Percentiles rank a stretch among this genome's conserved stretches.
Conservation (phyloP, 1,284 basidiomycete species). For the Heterobasidion parviporum region DNA sequence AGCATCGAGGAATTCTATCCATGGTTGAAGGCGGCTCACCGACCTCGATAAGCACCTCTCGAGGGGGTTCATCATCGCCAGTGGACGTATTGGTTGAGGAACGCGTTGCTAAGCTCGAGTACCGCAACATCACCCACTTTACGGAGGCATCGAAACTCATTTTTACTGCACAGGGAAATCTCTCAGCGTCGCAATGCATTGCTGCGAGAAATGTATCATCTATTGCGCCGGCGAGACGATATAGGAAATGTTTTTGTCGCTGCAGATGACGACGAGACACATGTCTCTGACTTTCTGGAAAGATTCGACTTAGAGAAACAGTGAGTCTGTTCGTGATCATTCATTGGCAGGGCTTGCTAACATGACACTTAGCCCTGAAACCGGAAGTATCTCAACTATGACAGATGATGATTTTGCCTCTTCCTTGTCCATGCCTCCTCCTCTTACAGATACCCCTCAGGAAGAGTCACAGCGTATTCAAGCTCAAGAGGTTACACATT, state of each 20-base stretch:
- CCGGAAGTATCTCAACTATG: conserved; percentile 9
- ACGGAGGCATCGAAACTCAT: background rate
- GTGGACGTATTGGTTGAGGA: conserved; percentile 16
- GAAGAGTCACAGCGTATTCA: no score
- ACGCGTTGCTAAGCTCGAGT: conserved; percentile 32
- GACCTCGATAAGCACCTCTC: no score
- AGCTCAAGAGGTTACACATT: background rate
- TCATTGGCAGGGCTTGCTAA: background rate
- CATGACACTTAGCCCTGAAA: conserved; percentile 7
- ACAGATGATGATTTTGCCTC: conserved; percentile 5
- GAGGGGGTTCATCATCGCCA: no score
- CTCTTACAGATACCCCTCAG: no score
- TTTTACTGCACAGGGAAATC: conserved; percentile 37
- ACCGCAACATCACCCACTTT: conserved; percentile 10
- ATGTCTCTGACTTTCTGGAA: conserved; percentile 8
- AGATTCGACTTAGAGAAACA: conserved; percentile 11
- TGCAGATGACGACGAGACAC: conserved; percentile 7
- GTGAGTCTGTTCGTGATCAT: conserved; percentile 3
- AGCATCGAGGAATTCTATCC: no score
- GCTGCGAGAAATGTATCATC: conserved; percentile 57
- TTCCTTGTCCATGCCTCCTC: no score
- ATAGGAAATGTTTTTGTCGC: conserved; percentile 29
- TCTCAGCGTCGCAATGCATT: conserved; percentile 55
- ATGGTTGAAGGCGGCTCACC: no score
- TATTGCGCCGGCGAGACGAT: conserved; percentile 45